Conservation (phyloP, 768 basidiomycete genomes). For the Boletales sp. region DNA sequence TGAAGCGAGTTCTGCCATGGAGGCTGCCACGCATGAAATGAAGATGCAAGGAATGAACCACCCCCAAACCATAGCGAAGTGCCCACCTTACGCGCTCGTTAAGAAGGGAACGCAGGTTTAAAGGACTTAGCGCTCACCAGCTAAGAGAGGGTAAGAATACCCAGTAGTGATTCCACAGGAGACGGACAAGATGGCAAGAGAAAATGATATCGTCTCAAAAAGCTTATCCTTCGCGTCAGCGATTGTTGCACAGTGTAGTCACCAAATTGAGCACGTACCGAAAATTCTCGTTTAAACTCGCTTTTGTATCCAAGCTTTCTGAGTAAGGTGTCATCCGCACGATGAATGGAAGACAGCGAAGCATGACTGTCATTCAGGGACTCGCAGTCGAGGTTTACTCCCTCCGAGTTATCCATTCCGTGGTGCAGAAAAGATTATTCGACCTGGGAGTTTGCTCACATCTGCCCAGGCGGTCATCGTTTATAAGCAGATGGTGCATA, state of each 20-base stretch:
- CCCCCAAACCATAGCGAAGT: constrained; percentile 23
- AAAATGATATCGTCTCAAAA: constrained; percentile 23
- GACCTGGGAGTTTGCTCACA: background rate
- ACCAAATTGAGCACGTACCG: constrained; percentile 7
- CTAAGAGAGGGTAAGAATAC: constrained; percentile 14
- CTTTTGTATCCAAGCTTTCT: constrained; percentile 26
- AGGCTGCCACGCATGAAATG: constrained; percentile 14
- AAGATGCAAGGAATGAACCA: constrained; percentile 22
- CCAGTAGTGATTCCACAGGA: constrained; percentile 20
- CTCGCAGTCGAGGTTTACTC: background rate
- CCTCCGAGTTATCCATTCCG: constrained; percentile 7
- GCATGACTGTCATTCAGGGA: constrained; percentile 1
- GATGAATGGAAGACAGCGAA: constrained; percentile 9
- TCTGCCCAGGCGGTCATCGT: background rate
- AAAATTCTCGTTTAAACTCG: constrained; percentile 24
- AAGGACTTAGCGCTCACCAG: constrained; percentile 7
- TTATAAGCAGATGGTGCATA: background rate
- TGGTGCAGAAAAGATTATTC: background rate
- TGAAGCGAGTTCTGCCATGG: constrained; percentile 19
- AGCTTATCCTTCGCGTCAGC: constrained; percentile 5
- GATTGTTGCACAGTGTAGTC: background rate
- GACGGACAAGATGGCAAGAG: constrained; percentile 20
- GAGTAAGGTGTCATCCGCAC: constrained; percentile 14
- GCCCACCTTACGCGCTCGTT: constrained; percentile 10
- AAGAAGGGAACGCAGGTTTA: background rate